These are phyloP conservation scores for Lineolata rhizophorae DNA, from an alignment of 495 filamentous ascomycete species.

Conservation along the genomic window DNA sequence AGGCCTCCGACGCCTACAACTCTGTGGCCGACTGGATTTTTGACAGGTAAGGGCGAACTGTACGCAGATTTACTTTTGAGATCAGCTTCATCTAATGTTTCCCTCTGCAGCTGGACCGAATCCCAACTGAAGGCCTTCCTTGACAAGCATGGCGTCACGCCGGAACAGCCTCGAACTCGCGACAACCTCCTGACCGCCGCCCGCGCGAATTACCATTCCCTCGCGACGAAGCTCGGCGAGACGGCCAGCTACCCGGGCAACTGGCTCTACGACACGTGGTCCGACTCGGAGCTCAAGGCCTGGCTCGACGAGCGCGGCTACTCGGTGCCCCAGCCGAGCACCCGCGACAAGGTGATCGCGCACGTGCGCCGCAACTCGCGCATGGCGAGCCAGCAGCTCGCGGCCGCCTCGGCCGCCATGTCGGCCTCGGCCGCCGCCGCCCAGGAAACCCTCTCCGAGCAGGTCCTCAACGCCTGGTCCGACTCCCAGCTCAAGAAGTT, in stretches of 20 bases:
- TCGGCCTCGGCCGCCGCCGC: conserved; percentile 44
- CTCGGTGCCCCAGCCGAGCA: conserved; percentile 67
- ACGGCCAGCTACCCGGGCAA: conserved; percentile 87
- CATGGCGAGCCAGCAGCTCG: conserved; percentile 41
- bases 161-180: conserved; percentile 65
- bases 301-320: conserved; percentile 84
- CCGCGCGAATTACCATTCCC: conserved; percentile 58
- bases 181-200: conserved; percentile 58
- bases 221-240: conserved; percentile 69
- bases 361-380: conserved; percentile 79
- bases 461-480: conserved; percentile 73
- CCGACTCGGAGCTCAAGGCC: conserved; percentile 49
- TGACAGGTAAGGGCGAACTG: conserved; percentile 43
- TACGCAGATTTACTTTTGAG: conserved; percentile 1
- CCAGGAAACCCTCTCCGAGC: conserved; percentile 51
- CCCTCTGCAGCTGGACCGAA: conserved; percentile 43
- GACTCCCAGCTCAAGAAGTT: conserved; percentile 63
- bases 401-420: conserved; percentile 36
- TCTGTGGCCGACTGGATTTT: conserved; percentile 81
- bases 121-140: conserved; percentile 82
- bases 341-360: conserved; percentile 73
- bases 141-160: conserved; percentile 69
- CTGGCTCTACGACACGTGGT: conserved; percentile 85
- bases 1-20: conserved; percentile 42
- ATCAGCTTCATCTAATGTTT: conserved; percentile 14